Evolutionary conservation across 225 moss, liverwort and hornwort species (phyloP), one percentile per base, ranked within the genome.

Genomic region (Lunularia cruciata): DNA sequence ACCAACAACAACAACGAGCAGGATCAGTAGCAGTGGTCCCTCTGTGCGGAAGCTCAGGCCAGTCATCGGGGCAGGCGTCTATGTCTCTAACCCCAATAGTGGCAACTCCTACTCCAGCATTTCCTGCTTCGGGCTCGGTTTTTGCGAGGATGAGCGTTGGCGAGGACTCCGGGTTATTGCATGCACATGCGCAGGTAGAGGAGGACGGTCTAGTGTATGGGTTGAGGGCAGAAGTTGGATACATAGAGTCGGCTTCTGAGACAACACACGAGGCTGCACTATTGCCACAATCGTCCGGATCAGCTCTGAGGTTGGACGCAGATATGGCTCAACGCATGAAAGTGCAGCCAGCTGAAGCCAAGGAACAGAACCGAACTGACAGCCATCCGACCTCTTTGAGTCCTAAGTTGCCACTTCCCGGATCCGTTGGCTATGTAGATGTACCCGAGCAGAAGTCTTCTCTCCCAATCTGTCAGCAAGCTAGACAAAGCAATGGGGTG

Each of bases 401-500:
- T 59, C 70, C 69, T 26, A 60, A 46, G 28, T 49, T 32, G 49
- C 19, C 60, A 59, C 23, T 40, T 1, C 16, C 26, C 10, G 61
- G 39, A 8, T 23, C n/a, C 59, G 18, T 7, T 31, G n/a, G 63
- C 12, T 25, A 12, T 19, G 18, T 20, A 23, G 83, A 75, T 31
- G 13, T 35, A 26, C 62, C 68, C 45, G 72, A 60, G 28, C 31
- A 47, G 59, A 79, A 76, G 57, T 61, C 68, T 30, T 31, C 34
- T 23, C 59, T 75, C 27, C 59, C 75, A 0, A 57, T 78, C 30
- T 83, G 83, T 68, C 83, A 78, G 70, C 83, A 83, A 77, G 76
- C 83, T 36, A 70, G 79, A 40, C 83, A 83, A 45, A 56, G 72
- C 35, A 79, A 73, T 47, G 83, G 83, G 5, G 68, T 75, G 31